Percentiles rank a stretch among this genome's conserved stretches.
These are phyloP conservation scores for Russula foetens DNA, from an alignment of 768 basidiomycete genomes.

Conservation along the genomic window DNA sequence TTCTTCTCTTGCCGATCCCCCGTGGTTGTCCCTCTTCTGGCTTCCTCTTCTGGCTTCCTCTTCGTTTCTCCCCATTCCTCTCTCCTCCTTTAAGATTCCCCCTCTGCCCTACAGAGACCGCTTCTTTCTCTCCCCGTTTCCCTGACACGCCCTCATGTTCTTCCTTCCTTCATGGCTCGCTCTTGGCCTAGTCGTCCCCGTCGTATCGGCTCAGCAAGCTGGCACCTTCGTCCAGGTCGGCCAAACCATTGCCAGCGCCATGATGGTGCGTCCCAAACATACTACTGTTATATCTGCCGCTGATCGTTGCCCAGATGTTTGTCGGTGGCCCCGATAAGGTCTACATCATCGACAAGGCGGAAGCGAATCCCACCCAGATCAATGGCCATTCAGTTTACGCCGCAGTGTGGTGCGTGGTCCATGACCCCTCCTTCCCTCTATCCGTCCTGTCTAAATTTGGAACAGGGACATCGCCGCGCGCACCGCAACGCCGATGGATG, in stretches of 20 bases:
- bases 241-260: neutral
- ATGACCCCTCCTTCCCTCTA: no score
- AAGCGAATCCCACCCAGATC: neutral
- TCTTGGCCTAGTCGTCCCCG: neutral
- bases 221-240: neutral
- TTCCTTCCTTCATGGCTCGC: neutral
- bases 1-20: neutral
- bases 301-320: neutral
- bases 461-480: neutral
- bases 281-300: neutral
- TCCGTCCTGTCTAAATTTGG: neutral
- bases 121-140: neutral
- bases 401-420: neutral
- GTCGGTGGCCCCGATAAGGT: neutral
- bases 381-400: neutral
- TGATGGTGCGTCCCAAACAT: neutral
- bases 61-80: no score
- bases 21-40: neutral
- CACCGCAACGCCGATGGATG: neutral
- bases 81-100: neutral
- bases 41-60: neutral
- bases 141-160: neutral
- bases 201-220: neutral
- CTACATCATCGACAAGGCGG: slow-evolving; percentile 6
- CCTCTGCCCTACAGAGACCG: no score